phyloP scores from a whole-genome alignment of 805 yeast species.

The Candida palmyrensis region DNA sequence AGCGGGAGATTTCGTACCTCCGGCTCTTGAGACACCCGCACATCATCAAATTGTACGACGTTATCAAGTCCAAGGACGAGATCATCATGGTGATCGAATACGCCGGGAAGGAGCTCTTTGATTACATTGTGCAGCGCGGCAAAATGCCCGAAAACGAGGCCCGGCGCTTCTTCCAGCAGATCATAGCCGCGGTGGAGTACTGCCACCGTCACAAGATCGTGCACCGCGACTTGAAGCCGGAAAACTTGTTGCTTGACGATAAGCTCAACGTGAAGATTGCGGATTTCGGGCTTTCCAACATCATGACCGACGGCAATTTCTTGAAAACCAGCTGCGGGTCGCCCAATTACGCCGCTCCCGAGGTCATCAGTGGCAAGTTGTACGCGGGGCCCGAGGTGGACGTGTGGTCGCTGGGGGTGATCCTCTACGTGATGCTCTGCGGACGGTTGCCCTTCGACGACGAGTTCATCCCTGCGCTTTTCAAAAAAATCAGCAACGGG shows the following conservation, averaged over 20 bases:
- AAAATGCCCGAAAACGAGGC: conserved; percentile 91
- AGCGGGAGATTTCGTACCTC: conserved; percentile 87
- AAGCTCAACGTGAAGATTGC: conserved; percentile 91
- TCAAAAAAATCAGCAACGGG: conserved; percentile 89
- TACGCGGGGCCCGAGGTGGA: conserved; percentile 98
- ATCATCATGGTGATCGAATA: conserved; percentile 96
- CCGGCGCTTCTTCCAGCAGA: conserved; percentile 90
- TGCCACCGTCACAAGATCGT: conserved; percentile 96
- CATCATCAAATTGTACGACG: conserved; percentile 92
- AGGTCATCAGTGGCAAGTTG: conserved; percentile 87
- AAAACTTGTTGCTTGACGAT: conserved; percentile 84
- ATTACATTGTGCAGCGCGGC: conserved; percentile 91
- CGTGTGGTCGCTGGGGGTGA: conserved; percentile 97
- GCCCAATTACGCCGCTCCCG: conserved; percentile 97
- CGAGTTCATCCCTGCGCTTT: conserved; percentile 89
- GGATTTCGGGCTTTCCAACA: conserved; percentile 90
- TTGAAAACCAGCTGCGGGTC: conserved; percentile 93
- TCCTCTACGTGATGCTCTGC: conserved; percentile 90
- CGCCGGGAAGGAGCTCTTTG: conserved; percentile 95
- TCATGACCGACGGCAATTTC: conserved; percentile 97
- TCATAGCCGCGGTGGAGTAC: conserved; percentile 93
- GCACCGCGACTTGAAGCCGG: conserved; percentile 95
- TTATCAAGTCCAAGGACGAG: conserved; percentile 90
- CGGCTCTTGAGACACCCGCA: conserved; percentile 91
- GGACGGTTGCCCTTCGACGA: conserved; percentile 96